These are phyloP conservation scores for Platismatia glauca DNA, from an alignment of 495 filamentous ascomycete species.

Conservation along the genomic window DNA sequence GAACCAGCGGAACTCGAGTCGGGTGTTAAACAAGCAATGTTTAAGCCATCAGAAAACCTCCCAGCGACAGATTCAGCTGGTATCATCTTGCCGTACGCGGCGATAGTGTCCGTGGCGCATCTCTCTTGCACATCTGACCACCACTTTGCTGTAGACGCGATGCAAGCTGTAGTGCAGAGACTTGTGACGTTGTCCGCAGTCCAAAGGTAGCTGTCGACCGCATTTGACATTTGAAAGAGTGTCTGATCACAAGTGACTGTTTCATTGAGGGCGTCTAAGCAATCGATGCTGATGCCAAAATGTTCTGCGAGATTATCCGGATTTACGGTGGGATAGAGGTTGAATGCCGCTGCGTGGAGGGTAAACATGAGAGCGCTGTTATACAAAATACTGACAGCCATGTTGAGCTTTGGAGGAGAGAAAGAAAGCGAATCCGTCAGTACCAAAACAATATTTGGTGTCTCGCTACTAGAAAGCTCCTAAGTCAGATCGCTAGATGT, in stretches of 20 bases:
- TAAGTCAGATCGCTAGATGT: not conserved
- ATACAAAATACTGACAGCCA: not conserved
- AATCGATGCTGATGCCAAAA: conserved; percentile 14
- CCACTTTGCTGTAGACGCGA: not conserved
- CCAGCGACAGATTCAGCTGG: conserved; percentile 14
- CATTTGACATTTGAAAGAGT: conserved; percentile 16
- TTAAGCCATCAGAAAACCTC: conserved; percentile 15
- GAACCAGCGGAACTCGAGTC: not conserved
- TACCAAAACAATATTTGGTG: not conserved
- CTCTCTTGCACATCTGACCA: conserved; percentile 13
- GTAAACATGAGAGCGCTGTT: not conserved
- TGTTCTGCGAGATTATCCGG: conserved; percentile 12
- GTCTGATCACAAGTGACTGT: conserved; percentile 14
- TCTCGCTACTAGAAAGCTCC: no score
- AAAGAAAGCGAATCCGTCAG: not conserved
- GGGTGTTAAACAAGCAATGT: conserved; percentile 14
- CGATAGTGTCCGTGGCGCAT: conserved; percentile 14
- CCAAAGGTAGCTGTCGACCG: conserved; percentile 17
- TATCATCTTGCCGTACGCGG: conserved; percentile 10
- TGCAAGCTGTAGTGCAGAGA: conserved; percentile 16
- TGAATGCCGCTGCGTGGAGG: not conserved
- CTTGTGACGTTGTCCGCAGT: conserved; percentile 12
- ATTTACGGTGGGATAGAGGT: conserved; percentile 17
- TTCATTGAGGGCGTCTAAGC: conserved; percentile 17
- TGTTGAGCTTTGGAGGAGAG: not conserved